Conservation (phyloP, 2,329 filamentous ascomycete species). For the Lasiodiplodia sp. region DNA sequence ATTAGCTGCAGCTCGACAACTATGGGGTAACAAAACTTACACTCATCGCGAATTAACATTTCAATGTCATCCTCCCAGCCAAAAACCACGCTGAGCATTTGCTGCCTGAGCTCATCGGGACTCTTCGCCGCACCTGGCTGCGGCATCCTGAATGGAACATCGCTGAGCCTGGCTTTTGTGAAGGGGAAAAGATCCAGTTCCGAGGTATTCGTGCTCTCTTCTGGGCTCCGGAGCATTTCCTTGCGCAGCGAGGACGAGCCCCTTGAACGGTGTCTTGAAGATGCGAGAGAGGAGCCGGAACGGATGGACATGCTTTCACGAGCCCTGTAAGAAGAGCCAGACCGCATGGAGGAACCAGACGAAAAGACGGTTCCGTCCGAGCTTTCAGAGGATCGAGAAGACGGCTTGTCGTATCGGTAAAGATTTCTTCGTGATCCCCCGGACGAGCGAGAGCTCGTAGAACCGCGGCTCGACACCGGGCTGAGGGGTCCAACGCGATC, state of each 20-base stretch:
- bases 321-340: constrained; percentile 38
- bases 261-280: constrained; percentile 33
- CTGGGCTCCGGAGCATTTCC: constrained; percentile 79
- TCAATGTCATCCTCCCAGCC: constrained; percentile 90
- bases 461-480: constrained; percentile 71
- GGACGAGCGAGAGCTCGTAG: constrained; percentile 60
- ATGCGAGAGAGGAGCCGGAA: constrained; percentile 60
- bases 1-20: constrained; percentile 32
- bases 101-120: constrained; percentile 78
- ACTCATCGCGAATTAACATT: constrained; percentile 82
- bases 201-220: constrained; percentile 64
- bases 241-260: constrained; percentile 73
- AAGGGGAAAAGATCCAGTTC: constrained; percentile 85
- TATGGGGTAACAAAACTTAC: constrained; percentile 46
- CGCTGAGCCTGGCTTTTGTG: constrained; percentile 78
- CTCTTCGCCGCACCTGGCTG: constrained; percentile 56
- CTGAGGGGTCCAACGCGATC: constrained; percentile 72
- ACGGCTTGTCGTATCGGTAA: constrained; percentile 56
- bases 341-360: constrained; percentile 64
- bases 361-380: constrained; percentile 69
- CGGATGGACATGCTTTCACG: constrained; percentile 65
- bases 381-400: constrained; percentile 43
- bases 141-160: constrained; percentile 80
- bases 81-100: constrained; percentile 94
- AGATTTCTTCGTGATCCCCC: constrained; percentile 52